Base-by-base conservation (phyloP, 1,139 yeast genomes). In the Sugiyamaella sp. region DNA sequence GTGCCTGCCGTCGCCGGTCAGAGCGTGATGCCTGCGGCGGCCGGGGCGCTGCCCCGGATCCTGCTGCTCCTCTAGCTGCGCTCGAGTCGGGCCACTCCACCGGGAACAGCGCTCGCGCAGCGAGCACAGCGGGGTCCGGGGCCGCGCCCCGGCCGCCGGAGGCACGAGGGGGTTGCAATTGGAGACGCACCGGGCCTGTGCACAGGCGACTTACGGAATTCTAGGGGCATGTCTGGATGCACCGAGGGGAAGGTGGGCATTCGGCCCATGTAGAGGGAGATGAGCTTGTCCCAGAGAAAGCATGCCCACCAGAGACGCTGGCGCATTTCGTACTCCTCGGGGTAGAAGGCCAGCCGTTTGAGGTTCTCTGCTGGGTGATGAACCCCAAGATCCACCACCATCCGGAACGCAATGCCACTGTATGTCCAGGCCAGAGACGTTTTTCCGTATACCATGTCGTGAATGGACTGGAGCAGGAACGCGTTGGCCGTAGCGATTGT, bases 201-300 rank as follows among this genome's bases (percentile, higher is more conserved):
- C n/a, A n/a, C n/a, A 3, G 12, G 2, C n/a, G 19, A 46, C 50
- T 46, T 37, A 46, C 50, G 39, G 14, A 46, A 46, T 14, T 51
- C 54, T 27, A 51, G 37, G 1, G 51, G 51, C 51, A 51, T 46
- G 10, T 51, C 54, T 17, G 54, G 54, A 32, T 50, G 52, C 9
- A 51, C 46, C 2, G 46, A 27, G 12, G 39, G 48, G 29, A 54
- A 51, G 12, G 37, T 52, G 2, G 57, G 57, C 54, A 47, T 51
- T n/a, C 57, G 46, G 9, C 57, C 57, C 47, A 54, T 33, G 19
- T 51, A 54, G 16, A 54, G 57, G 12, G 52, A 51, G 14, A 54
- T 51, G 9, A 46, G 45, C 29, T 54, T 54, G 22, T 54, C 57
- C 54, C 54, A 54, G n/a, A 50, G 22, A 17, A 25, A 54, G 21